A percentile compares a stretch with the other conserved stretches of the same genome.
Conservation (phyloP, 2,329 filamentous ascomycete species). For the Fusarium duplospermum region DNA sequence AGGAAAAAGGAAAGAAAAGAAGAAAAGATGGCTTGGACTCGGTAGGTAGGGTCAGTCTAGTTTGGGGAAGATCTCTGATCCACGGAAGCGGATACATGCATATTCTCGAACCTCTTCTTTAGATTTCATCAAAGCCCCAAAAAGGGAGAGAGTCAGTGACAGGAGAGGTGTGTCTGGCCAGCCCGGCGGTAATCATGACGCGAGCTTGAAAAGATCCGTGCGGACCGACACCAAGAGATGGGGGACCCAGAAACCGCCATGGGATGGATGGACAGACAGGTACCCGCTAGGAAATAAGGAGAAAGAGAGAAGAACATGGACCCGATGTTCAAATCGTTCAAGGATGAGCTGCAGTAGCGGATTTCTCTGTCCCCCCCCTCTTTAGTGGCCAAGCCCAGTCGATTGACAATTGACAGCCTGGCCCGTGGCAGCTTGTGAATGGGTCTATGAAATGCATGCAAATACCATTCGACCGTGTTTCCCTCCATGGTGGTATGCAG, state of each 20-base stretch:
- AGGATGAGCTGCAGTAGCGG: slow-evolving; percentile 40
- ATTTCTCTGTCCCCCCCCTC: background rate
- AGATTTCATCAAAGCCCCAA: background rate
- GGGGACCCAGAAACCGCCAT: background rate
- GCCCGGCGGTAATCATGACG: slow-evolving; percentile 11
- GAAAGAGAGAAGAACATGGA: background rate
- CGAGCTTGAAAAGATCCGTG: background rate
- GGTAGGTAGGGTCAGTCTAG: background rate
- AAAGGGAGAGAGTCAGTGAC: background rate
- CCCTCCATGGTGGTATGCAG: background rate
- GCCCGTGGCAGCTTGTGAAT: background rate
- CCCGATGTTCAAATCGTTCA: slow-evolving; percentile 4
- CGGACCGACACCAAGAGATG: background rate
- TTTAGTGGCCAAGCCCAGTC: background rate
- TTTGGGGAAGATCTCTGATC: background rate
- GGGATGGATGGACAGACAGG: background rate
- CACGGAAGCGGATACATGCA: background rate
- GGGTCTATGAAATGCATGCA: slow-evolving; percentile 3
- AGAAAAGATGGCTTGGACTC: background rate
- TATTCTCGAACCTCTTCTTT: background rate
- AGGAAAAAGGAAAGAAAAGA: background rate
- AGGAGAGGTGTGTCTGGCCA: background rate
- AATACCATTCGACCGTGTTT: slow-evolving; percentile 8
- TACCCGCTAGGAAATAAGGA: slow-evolving; percentile 12
- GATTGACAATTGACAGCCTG: slow-evolving; percentile 1